These are phyloP conservation scores for Alternaria alternata DNA, from an alignment of 2,329 filamentous ascomycete genomes.

Conservation along the genomic window DNA sequence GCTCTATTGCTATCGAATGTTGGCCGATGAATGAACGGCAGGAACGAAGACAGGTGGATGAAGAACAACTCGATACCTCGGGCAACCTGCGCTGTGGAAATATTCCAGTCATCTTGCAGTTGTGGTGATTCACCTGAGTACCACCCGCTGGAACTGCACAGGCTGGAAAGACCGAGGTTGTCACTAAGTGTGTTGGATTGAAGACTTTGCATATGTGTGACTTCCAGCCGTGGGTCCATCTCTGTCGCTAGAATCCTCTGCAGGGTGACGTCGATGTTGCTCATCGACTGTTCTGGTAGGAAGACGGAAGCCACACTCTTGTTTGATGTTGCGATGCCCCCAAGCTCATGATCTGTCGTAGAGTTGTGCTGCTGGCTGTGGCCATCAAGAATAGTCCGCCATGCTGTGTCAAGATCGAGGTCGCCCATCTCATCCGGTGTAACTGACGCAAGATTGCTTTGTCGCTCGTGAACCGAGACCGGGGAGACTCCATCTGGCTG, in stretches of 20 bases:
- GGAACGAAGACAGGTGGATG: conserved; percentile 14
- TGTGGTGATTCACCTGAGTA: background rate
- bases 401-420: background rate
- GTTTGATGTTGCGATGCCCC: background rate
- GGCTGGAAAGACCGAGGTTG: background rate
- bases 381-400: background rate
- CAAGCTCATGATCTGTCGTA: background rate
- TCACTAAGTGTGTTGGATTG: background rate
- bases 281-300: background rate
- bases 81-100: conserved; percentile 8
- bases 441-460: background rate
- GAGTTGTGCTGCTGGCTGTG: background rate
- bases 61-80: conserved; percentile 23
- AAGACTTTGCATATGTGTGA: background rate
- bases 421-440: background rate
- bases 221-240: background rate
- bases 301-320: background rate
- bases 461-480: background rate
- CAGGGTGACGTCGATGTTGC: background rate
- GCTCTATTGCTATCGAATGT: conserved; percentile 20
- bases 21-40: conserved; percentile 24
- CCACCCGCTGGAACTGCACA: background rate
- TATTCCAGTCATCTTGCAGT: background rate
- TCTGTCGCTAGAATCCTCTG: background rate
- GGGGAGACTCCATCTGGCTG: background rate